Percentiles rank a stretch among this genome's conserved stretches.
These are phyloP conservation scores for Tetrahymena borealis DNA, from an alignment of 73 alveolate species.

Conservation along the genomic window DNA sequence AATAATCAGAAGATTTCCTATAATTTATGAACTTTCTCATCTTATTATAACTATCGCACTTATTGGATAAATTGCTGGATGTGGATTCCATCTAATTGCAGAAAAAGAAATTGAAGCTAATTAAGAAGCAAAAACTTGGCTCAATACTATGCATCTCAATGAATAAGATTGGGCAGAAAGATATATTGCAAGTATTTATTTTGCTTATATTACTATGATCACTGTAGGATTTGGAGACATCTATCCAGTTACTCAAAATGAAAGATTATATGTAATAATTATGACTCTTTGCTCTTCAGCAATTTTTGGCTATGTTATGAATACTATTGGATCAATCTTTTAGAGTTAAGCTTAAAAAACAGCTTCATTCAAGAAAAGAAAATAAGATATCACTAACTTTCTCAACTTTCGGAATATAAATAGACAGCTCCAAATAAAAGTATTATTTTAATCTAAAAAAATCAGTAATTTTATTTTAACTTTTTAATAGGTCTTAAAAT, in stretches of 20 bases:
- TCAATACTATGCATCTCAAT: neutral
- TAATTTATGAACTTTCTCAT: neutral
- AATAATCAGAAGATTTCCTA: neutral
- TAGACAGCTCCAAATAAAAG: neutral
- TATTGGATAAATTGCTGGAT: neutral
- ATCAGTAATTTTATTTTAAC: no score
- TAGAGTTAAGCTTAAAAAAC: neutral
- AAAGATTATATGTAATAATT: slow-evolving; percentile 58
- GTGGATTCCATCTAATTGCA: neutral
- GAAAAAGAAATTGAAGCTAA: neutral
- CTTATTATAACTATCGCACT: neutral
- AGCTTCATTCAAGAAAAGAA: neutral
- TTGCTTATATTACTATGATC: slow-evolving; percentile 77
- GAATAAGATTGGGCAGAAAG: neutral
- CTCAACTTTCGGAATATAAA: neutral
- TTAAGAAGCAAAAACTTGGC: neutral
- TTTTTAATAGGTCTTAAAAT: neutral
- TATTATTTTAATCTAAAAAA: no score
- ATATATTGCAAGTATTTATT: slow-evolving; percentile 61
- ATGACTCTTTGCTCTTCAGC: slow-evolving; percentile 75
- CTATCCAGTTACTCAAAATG: slow-evolving; percentile 59
- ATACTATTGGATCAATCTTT: slow-evolving; percentile 62
- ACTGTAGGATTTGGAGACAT: slow-evolving; percentile 90
- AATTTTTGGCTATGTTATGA: slow-evolving; percentile 73
- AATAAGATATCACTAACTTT: neutral